phyloP scores from a whole-genome alignment of 352 stramenopile species.

The Pythium coloratum region DNA sequence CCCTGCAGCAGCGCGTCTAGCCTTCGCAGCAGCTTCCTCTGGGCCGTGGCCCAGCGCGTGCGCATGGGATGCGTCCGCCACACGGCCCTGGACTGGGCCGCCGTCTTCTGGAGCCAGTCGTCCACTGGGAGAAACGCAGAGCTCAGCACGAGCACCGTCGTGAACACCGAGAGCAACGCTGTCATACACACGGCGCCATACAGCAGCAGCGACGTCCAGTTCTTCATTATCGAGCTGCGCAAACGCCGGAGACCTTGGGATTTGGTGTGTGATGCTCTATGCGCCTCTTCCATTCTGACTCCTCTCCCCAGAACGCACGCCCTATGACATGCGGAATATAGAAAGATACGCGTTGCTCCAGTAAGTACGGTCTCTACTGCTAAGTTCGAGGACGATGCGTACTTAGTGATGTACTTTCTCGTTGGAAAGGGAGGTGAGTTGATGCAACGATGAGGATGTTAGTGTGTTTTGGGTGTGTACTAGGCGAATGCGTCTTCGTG shows the following conservation, averaged over 20 bases:
- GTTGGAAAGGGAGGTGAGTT: not conserved
- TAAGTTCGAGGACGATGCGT: not conserved
- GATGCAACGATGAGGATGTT: not conserved
- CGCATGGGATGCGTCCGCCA: constrained; percentile 14
- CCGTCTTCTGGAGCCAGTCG: constrained; percentile 16
- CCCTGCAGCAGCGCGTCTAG: constrained; percentile 20
- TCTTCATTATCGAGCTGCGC: constrained; percentile 11
- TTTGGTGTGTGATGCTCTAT: not conserved
- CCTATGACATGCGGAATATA: constrained; percentile 32
- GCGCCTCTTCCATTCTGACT: constrained; percentile 5
- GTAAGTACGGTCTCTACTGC: not conserved
- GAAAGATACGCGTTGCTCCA: constrained; percentile 22
- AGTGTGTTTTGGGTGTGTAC: constrained; percentile 5
- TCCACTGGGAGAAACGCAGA: constrained; percentile 24
- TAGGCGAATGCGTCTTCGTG: not conserved
- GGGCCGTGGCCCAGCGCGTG: constrained; percentile 7
- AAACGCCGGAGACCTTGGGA: not conserved
- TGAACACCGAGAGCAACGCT: constrained; percentile 19
- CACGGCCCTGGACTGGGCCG: not conserved
- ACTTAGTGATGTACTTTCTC: constrained; percentile 13
- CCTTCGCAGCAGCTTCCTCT: constrained; percentile 14
- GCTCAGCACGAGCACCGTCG: constrained; percentile 22
- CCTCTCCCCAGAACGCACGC: constrained; percentile 2
- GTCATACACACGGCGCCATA: constrained; percentile 18
- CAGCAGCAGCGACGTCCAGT: constrained; percentile 20